A percentile compares a stretch with the other conserved stretches of the same genome.
phyloP scores from a whole-genome alignment of 441 rosid species.

The Populus hybrid region DNA sequence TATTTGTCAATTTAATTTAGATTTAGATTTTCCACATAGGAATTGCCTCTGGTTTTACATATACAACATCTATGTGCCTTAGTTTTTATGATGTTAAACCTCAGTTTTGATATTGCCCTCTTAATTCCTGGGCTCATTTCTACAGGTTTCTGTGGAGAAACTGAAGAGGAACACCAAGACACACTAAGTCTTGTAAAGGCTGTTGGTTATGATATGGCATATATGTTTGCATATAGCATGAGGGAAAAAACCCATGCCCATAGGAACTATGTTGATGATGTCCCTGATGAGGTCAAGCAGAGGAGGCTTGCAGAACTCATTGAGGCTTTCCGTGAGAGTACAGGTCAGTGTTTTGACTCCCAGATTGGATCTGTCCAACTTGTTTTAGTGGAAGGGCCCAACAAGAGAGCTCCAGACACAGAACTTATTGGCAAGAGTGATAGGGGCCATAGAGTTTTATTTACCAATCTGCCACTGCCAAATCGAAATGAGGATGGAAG shows the following conservation, averaged over 20 bases:
- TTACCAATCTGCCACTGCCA: slow-evolving; percentile 43
- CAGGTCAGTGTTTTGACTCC: slow-evolving; percentile 68
- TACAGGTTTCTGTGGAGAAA: slow-evolving; percentile 92
- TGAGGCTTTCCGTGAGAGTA: slow-evolving; percentile 70
- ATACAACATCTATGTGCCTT: neutral
- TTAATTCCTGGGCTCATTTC: slow-evolving; percentile 4
- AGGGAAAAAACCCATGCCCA: slow-evolving; percentile 93
- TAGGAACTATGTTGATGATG: slow-evolving; percentile 67
- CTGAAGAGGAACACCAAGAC: slow-evolving; percentile 82
- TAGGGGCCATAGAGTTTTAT: slow-evolving; percentile 76
- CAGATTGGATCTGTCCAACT: slow-evolving; percentile 73
- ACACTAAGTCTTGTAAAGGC: slow-evolving; percentile 63
- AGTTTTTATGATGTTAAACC: neutral
- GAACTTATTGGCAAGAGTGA: slow-evolving; percentile 89
- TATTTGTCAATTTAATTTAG: neutral
- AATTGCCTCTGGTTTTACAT: neutral
- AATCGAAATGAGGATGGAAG: slow-evolving; percentile 27
- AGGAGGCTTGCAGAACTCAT: slow-evolving; percentile 83
- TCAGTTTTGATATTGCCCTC: slow-evolving; percentile 7
- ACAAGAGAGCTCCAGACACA: slow-evolving; percentile 79
- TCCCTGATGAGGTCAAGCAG: slow-evolving; percentile 81
- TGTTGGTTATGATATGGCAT: slow-evolving; percentile 88
- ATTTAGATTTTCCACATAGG: neutral
- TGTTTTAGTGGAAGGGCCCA: slow-evolving; percentile 86
- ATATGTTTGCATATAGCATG: slow-evolving; percentile 98